phyloP scores from a whole-genome alignment of 768 basidiomycete species.

The Panellus pusillus region DNA sequence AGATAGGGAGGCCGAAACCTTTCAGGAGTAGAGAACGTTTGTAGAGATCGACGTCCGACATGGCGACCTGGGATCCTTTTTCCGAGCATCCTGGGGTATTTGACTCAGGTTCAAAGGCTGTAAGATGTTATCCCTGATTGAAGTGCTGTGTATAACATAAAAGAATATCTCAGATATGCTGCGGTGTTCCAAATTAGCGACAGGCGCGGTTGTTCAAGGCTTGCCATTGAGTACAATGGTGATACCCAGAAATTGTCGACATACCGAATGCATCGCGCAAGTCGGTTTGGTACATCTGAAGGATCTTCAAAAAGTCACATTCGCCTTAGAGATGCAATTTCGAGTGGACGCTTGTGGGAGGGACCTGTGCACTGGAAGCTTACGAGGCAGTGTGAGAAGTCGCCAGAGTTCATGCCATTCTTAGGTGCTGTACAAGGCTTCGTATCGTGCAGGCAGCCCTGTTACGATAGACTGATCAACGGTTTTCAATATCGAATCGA shows the following conservation, averaged over 20 bases:
- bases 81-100: too few relatives aligned
- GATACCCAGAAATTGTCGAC: background rate
- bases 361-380: background rate
- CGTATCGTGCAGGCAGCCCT: background rate
- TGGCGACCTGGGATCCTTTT: too few relatives aligned
- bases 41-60: too few relatives aligned
- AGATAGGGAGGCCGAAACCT: too few relatives aligned
- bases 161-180: background rate
- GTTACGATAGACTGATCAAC: background rate
- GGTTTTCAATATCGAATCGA: background rate
- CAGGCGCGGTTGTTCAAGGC: background rate
- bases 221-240: background rate
- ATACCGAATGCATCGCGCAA: too few relatives aligned
- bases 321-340: background rate
- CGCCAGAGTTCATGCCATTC: background rate
- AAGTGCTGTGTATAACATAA: too few relatives aligned
- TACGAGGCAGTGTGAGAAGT: background rate
- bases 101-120: too few relatives aligned
- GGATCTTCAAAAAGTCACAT: too few relatives aligned
- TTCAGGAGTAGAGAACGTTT: too few relatives aligned
- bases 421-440: background rate
- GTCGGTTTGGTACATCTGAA: too few relatives aligned
- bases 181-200: background rate
- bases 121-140: too few relatives aligned
- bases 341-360: background rate